Base-by-base conservation (phyloP, 2,329 filamentous ascomycete species). In the Plenodomus tracheiphilus region DNA sequence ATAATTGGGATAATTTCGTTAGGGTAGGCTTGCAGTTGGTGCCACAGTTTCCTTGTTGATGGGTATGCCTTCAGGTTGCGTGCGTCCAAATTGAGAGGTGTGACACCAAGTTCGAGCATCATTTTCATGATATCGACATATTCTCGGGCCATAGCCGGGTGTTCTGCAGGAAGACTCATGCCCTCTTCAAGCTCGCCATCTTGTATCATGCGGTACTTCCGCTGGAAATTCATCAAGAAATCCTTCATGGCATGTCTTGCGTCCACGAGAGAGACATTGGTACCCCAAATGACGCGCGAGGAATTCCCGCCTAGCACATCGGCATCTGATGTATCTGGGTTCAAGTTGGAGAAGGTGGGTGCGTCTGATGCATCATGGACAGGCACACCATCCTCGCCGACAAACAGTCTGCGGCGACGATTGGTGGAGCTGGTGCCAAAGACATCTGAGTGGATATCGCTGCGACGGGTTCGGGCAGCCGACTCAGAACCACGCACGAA, bases 1-100 rank as follows among this genome's bases (percentile, higher is more conserved):
- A 99, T 96, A 39, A 97, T 81, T 2, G 93, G 92, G 38, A 99
- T 88, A 44, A 99, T 92, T 80, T 99, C 94, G 66, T 94, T 91
- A 0, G 94, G 94, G 67, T 97, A 99, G 13, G 89, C 87, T 70
- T 96, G 90, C 49, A 95, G 79, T 73, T 99, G 95, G 70, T 97
- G 89, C 89, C 91, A 97, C 47, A 99, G 79, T 75, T 97, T 97
- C 62, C 87, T 80, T 0, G 94, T 97, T 1, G 91, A 86, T 2
- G 95, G 94, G 69, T 97, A 99, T 11, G 92, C 82, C 70, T 95
- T 96, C 51, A 99, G 79, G 62, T 99, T 95, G 47, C 85, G 85
- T 44, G 92, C 85, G 69, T 99, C 91, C 35, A 99, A 75, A 68
- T 97, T 97, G 35, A 99, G 81, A 49, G 88, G 87, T 16, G 85